Base-by-base conservation (phyloP, 495 filamentous ascomycete genomes). In the Neurospora sublineolata region DNA sequence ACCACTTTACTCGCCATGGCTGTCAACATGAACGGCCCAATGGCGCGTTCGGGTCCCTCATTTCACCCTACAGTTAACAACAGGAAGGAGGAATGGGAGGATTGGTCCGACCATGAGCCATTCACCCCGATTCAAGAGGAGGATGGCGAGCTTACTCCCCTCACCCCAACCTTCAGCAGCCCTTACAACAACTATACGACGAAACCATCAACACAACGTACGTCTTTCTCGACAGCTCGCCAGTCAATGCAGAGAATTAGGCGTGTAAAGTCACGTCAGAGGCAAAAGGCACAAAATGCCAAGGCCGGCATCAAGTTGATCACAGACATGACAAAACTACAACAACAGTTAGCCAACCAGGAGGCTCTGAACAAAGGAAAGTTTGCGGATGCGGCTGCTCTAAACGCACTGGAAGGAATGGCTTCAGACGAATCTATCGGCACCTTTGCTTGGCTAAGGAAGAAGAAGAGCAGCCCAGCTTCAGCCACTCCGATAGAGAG, bases 231-330 rank as follows among this genome's bases (percentile, higher is more conserved):
- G 37, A 20, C 73, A 67, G 73, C 74, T 36, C 75, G 79, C 42
- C 75, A 78, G 60, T 82, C 82, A 0, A 75, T 81, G 1, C 79
- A 79, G 33, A 83, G 75, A 70, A 73, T 81, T 33, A 77, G 60
- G 16, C 78, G 86, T 40, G 75, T 83, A 14, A 85, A 81, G 74
- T 87, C 85, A 6, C 82, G 78, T 41, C 79, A 79, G 10, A 79
- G 85, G 68, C 85, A 87, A 77, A 85, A 83, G 72, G 84, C 82
- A 3, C 87, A 87, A 72, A 90, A 86, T 71, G 84, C 82, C 23
- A 83, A 81, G 75, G 87, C 86, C 12, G 90, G 89, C 4, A 84
- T 93, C 77, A 92, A 86, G 74, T 75, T 94, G 5, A 85, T 91
- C 10, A 93, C 91, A 11, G 84, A 86, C 72, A 85, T 86, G 83